phyloP scores from a whole-genome alignment of 306 rosid species.

The Begonia peltatifolia region DNA sequence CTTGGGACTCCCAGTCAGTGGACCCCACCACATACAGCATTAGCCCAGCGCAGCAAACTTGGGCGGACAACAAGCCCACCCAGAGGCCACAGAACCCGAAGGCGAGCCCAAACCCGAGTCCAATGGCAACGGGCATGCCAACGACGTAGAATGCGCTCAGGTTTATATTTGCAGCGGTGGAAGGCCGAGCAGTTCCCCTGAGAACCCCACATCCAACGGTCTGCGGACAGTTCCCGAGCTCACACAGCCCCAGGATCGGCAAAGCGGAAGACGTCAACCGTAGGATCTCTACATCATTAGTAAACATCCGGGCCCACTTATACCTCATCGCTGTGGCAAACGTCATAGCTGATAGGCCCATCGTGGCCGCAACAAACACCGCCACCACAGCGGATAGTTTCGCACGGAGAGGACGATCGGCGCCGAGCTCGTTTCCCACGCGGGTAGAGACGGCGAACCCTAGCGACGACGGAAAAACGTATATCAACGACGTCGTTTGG shows the following conservation, averaged over 20 bases:
- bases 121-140: conserved; percentile 86
- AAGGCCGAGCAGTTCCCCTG: conserved; percentile 75
- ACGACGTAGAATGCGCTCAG: conserved; percentile 75
- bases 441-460: conserved; percentile 78
- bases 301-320: conserved; percentile 68
- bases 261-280: conserved; percentile 50
- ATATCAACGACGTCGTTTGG: conserved; percentile 76
- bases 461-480: conserved; percentile 73
- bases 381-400: conserved; percentile 45
- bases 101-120: conserved; percentile 45
- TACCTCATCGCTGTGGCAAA: conserved; percentile 48
- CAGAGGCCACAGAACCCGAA: conserved; percentile 85
- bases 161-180: conserved; percentile 75
- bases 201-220: conserved; percentile 84
- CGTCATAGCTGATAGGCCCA: conserved; percentile 46
- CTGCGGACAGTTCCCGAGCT: conserved; percentile 92
- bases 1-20: conserved; percentile 73
- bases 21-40: conserved; percentile 72
- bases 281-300: conserved; percentile 37
- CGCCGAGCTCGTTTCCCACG: conserved; percentile 80
- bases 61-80: conserved; percentile 83
- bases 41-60: conserved; percentile 72
- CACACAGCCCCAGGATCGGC: conserved; percentile 86
- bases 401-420: conserved; percentile 25
- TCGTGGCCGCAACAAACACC: conserved; percentile 32